Evolutionary conservation across 768 basidiomycete genomes (phyloP).

Genomic region (Auricularia sp.): DNA sequence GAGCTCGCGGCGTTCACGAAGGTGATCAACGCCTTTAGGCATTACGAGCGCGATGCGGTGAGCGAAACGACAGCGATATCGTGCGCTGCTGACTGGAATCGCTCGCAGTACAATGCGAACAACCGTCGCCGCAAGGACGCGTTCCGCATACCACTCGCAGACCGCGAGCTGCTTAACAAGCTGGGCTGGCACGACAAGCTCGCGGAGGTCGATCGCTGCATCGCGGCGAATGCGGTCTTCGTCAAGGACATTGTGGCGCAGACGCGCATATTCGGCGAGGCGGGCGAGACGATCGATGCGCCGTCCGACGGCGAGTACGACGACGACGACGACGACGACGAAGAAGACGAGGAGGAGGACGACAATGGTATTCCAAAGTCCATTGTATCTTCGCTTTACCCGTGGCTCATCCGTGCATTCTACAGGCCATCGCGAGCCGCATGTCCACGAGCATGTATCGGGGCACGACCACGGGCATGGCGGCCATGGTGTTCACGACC

Average conservation of each 20-base stretch:
- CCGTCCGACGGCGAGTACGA: constrained; percentile 20
- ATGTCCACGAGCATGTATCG: constrained; percentile 19
- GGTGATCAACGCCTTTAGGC: constrained; percentile 63
- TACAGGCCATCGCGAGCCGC: constrained; percentile 1
- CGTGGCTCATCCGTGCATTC: background rate
- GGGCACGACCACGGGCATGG: constrained; percentile 25
- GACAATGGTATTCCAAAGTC: background rate
- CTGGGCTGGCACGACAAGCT: constrained; percentile 76
- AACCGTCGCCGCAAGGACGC: constrained; percentile 69
- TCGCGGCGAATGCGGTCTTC: constrained; percentile 72
- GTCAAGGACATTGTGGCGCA: constrained; percentile 61
- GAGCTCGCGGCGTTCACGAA: constrained; percentile 68
- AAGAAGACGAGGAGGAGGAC: background rate
- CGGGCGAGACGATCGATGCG: constrained; percentile 19
- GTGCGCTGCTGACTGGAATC: background rate
- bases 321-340: constrained; percentile 16
- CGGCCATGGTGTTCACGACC: constrained; percentile 20
- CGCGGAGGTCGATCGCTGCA: constrained; percentile 69
- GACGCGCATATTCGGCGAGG: constrained; percentile 73
- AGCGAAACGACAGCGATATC: constrained; percentile 10
- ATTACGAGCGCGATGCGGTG: constrained; percentile 71
- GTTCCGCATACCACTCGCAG: constrained; percentile 54
- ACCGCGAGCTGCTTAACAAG: constrained; percentile 55
- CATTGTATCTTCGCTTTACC: too few species aligned
- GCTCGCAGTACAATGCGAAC: constrained; percentile 43